Conservation (phyloP, 1,139 yeast genomes). For the Scheffersomyces illinoinensis region DNA sequence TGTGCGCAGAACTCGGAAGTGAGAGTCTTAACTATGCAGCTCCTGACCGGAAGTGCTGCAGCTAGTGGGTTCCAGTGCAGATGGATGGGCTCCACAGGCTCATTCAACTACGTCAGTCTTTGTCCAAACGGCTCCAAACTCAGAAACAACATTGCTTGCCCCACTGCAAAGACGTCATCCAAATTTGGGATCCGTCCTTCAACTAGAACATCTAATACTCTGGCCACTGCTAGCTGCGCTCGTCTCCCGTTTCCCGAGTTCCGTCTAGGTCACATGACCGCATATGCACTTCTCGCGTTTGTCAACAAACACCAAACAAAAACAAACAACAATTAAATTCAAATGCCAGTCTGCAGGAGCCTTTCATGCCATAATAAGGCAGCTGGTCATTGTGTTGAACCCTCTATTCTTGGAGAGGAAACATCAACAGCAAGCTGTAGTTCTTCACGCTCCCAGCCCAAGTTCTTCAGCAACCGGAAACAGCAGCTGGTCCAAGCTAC, state of each 20-base stretch:
- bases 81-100: background rate
- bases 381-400: background rate
- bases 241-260: background rate
- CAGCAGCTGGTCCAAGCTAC: background rate
- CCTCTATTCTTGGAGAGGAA: background rate
- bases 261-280: background rate
- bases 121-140: background rate
- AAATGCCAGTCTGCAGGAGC: background rate
- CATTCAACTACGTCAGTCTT: background rate
- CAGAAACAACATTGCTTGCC: background rate
- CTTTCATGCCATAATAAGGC: background rate
- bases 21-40: background rate
- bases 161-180: background rate
- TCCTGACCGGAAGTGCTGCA: background rate
- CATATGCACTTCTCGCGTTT: background rate
- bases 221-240: background rate
- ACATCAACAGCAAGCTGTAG: background rate
- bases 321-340: background rate
- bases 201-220: background rate
- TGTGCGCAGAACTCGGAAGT: background rate
- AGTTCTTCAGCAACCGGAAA: background rate
- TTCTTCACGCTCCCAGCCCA: background rate
- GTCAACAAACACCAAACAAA: conserved; percentile 1
- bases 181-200: background rate
- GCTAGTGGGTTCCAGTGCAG: background rate